Base-by-base conservation (phyloP, 768 basidiomycete genomes). In the Tylopilus cervinicoccineus region DNA sequence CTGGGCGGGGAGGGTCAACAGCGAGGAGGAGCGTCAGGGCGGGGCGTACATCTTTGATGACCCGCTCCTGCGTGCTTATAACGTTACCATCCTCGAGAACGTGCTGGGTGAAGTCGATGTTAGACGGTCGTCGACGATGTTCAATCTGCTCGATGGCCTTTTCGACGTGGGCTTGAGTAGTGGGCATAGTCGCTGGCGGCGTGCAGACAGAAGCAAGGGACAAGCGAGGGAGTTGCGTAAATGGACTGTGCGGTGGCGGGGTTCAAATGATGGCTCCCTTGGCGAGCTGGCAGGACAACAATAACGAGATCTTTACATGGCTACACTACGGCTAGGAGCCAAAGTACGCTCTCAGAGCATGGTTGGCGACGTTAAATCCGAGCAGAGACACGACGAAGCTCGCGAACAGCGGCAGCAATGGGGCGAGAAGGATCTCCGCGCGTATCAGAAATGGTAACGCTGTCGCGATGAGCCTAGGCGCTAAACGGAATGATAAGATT, bases 401-500 rank as follows among this genome's bases (percentile, higher is more conserved):
- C 24, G 78, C 83, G 60, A 95, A 88, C 38, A 95, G 71, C 20
- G 94, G 91, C 22, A 96, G 74, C 36, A 97, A 70, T 2, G 94
- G 95, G 12, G 92, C 82, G n/a, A 98, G 80, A 38, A 98, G 78
- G 34, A 96, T 74, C 66, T 94, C 91, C 14, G 89, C 83, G 24
- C 93, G 88, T 53, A 91, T 79, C 49, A 98, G 79, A 72, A 97
- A 98, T 2, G 95, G 95, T n/a, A 98, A 73, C 22, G 93, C 94
- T 88, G 57, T 51, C 29, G 22, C 32, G 20, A 28, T 45, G 2
- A 23, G 23, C 24, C 14, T 14, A 29, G 40, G 47, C 37, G 50
- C 36, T 34, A 29, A 56, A 29, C 20, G 26, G 26, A 43, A 34
- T 3, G 48, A 28, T 8, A 34, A 32, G 45, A 49, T 34, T 43